Percentiles rank a stretch among this genome's conserved stretches.
phyloP scores from a whole-genome alignment of 2,329 filamentous ascomycete species.

The Nothopassalora personata region DNA sequence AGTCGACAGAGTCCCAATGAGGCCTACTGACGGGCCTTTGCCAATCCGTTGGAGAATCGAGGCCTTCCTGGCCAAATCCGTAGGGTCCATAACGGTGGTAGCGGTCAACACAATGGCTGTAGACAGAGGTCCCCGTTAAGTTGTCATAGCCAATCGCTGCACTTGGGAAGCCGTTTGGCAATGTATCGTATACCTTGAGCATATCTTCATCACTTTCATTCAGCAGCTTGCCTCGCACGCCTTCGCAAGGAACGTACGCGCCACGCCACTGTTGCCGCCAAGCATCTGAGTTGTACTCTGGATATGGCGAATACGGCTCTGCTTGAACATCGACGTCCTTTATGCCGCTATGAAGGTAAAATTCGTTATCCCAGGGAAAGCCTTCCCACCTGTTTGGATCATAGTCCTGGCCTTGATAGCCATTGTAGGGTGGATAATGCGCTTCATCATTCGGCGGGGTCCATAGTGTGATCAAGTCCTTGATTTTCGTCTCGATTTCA shows the following conservation, averaged over 20 bases:
- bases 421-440: conserved; percentile 44
- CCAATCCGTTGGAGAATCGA: conserved; percentile 34
- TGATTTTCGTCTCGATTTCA: conserved; percentile 32
- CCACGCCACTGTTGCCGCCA: conserved; percentile 57
- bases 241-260: conserved; percentile 58
- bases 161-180: conserved; percentile 54
- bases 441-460: conserved; percentile 32
- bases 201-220: conserved; percentile 58
- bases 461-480: conserved; percentile 39
- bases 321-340: conserved; percentile 36
- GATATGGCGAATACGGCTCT: conserved; percentile 66
- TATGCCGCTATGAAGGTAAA: conserved; percentile 34
- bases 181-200: conserved; percentile 55
- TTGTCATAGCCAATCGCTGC: conserved; percentile 60
- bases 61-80: conserved; percentile 49
- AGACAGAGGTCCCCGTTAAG: conserved; percentile 54
- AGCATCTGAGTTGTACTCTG: conserved; percentile 58
- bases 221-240: conserved; percentile 48
- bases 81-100: conserved; percentile 52
- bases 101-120: conserved; percentile 60
- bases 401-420: conserved; percentile 40
- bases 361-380: conserved; percentile 39
- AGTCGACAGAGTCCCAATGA: conserved; percentile 62
- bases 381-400: conserved; percentile 47
- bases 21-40: conserved; percentile 33